Evolutionary conservation across 305 asterid species (phyloP), one percentile per base, ranked within the genome.

Genomic region (Nicotiana rustica): DNA sequence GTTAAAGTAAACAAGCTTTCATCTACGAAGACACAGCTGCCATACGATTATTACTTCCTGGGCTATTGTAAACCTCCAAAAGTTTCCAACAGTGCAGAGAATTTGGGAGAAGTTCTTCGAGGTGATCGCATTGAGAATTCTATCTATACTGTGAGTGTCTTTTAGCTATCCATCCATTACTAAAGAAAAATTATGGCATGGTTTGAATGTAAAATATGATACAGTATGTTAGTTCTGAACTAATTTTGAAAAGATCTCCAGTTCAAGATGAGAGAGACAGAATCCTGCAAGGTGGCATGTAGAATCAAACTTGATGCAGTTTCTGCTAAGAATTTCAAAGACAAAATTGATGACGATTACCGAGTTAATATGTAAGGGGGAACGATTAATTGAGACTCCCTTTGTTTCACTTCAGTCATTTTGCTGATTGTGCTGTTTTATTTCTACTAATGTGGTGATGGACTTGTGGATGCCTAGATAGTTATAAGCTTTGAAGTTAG

Each of bases 91-190:
- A 86, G 89, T 70, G 92, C 92, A 52, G 92, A 91, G 59, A 91
- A 91, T 84, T 67, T 91, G 25, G 92, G 94, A 15, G 93, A 91
- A 84, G 92, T 91, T 80, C 93, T 91, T 82, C 86, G 88, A 6
- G 93, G 92, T 33, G 91, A 91, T 66, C 89, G 90, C 47, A 91
- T 91, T 49, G 94, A 91, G 85, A 91, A 86, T 81, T 91, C 94
- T 10, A 87, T 89, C 17, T 91, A 91, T 84, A 87, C 81, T 66
- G 94, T 91, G 85, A 90, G 91, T 80, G 2, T 83, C 18, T 21
- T 81, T 14, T 81, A 15, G 56, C 83, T 52, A 29, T 70, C 29
- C 77, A 65, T 15, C 13, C 65, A 59, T 41, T 80, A 44, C 15
- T 65, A 56, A 80, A 29, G 17, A 14, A 65, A 65, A 47, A 55